These are phyloP conservation scores for Mycena leptocephala DNA, from an alignment of 768 basidiomycete genomes.

Conservation along the genomic window DNA sequence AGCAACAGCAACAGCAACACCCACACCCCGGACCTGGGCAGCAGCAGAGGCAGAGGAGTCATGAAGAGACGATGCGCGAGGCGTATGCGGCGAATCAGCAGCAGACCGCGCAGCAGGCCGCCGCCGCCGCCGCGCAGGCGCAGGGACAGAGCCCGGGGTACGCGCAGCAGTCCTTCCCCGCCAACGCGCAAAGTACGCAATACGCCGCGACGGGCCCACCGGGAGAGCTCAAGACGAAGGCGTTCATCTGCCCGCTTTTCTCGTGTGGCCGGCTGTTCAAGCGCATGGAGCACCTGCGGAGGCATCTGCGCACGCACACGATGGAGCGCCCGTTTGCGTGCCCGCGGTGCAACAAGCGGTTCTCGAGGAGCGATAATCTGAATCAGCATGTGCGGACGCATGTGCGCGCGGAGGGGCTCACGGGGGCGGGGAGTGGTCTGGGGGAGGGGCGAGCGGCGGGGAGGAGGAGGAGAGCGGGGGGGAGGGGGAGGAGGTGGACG, in stretches of 20 bases:
- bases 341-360: slow-evolving; percentile 82
- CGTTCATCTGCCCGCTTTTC: slow-evolving; percentile 87
- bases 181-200: not conserved
- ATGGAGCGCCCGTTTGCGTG: slow-evolving; percentile 91
- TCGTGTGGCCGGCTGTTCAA: slow-evolving; percentile 92
- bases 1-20: slow-evolving; percentile 27
- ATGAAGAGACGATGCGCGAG: slow-evolving; percentile 51
- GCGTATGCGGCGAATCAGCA: slow-evolving; percentile 48
- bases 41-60: slow-evolving; percentile 44
- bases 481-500: slow-evolving; percentile 45
- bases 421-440: slow-evolving; percentile 41
- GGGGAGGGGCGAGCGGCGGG: slow-evolving; percentile 45
- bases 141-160: slow-evolving; percentile 37
- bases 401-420: slow-evolving; percentile 58
- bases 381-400: slow-evolving; percentile 92
- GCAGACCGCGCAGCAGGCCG: slow-evolving; percentile 40
- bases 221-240: slow-evolving; percentile 65
- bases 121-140: slow-evolving; percentile 38
- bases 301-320: slow-evolving; percentile 92
- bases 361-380: slow-evolving; percentile 92
- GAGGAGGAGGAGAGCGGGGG: slow-evolving; percentile 46
- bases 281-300: slow-evolving; percentile 92
- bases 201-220: slow-evolving; percentile 36
- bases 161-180: slow-evolving; percentile 14
- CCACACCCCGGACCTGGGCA: slow-evolving; percentile 12